Conservation (phyloP, 2,329 filamentous ascomycete genomes). For the Beauveria australis region DNA sequence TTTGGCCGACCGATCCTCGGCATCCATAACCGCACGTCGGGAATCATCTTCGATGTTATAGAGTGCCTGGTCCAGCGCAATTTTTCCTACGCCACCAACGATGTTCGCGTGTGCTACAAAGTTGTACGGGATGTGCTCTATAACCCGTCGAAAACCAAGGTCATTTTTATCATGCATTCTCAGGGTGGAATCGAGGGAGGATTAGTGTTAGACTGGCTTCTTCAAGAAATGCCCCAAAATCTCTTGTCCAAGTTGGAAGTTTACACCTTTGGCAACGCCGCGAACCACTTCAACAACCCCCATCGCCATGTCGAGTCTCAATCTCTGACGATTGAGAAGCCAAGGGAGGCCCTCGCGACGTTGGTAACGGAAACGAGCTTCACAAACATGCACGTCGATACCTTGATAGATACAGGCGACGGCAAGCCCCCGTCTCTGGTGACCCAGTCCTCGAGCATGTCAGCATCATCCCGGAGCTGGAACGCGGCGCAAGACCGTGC, state of each 20-base stretch:
- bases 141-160: constrained; percentile 53
- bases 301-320: constrained; percentile 43
- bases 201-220: constrained; percentile 66
- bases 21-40: constrained; percentile 68
- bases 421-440: constrained; percentile 13
- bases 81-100: constrained; percentile 61
- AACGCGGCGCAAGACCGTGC: constrained; percentile 36
- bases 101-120: constrained; percentile 55
- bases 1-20: constrained; percentile 65
- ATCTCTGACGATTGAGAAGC: constrained; percentile 24
- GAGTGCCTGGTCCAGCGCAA: constrained; percentile 72
- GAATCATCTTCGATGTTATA: constrained; percentile 67
- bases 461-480: constrained; percentile 27
- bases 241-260: constrained; percentile 63
- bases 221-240: constrained; percentile 61
- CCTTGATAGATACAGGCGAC: constrained; percentile 16
- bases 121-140: constrained; percentile 57
- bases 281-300: constrained; percentile 78
- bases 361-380: constrained; percentile 29
- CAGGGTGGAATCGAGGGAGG: constrained; percentile 70
- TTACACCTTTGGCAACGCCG: constrained; percentile 70
- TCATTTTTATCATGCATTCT: constrained; percentile 67
- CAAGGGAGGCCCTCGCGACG: constrained; percentile 25
- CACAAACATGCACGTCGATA: constrained; percentile 16
- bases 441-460: constrained; percentile 21